These are phyloP conservation scores for Colletotrichum echinochloae DNA, from an alignment of 2,329 filamentous ascomycete species.

Conservation along the genomic window DNA sequence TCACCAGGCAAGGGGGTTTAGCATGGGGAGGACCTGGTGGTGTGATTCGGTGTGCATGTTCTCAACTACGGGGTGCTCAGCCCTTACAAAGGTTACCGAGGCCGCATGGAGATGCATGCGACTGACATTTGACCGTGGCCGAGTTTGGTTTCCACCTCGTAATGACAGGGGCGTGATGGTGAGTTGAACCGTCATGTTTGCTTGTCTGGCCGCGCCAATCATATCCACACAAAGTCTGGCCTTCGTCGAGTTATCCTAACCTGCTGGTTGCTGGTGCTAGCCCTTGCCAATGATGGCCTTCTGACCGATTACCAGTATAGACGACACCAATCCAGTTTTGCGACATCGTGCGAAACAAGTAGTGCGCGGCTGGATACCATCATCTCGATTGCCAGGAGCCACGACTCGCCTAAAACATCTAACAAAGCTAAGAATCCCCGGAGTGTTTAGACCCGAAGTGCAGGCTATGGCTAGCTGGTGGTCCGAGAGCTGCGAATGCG, in stretches of 20 bases:
- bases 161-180: neutral
- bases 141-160: slow-evolving; percentile 12
- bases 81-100: slow-evolving; percentile 16
- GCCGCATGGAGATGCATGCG: neutral
- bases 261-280: neutral
- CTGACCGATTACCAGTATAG: neutral
- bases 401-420: no score
- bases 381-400: neutral
- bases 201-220: slow-evolving; percentile 13
- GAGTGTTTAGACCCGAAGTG: neutral
- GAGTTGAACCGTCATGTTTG: neutral
- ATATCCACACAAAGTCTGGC: neutral
- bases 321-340: neutral
- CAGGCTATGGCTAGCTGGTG: neutral
- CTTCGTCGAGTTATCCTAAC: no score
- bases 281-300: neutral
- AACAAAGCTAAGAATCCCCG: neutral
- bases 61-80: neutral
- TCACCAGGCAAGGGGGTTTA: neutral
- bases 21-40: slow-evolving; percentile 14
- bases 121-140: slow-evolving; percentile 20
- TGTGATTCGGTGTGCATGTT: slow-evolving; percentile 34
- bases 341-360: neutral
- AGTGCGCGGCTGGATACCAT: neutral
- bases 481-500: neutral